Evolutionary conservation across 768 basidiomycete genomes (phyloP).

Genomic region (Dacryopinax spathularia): DNA sequence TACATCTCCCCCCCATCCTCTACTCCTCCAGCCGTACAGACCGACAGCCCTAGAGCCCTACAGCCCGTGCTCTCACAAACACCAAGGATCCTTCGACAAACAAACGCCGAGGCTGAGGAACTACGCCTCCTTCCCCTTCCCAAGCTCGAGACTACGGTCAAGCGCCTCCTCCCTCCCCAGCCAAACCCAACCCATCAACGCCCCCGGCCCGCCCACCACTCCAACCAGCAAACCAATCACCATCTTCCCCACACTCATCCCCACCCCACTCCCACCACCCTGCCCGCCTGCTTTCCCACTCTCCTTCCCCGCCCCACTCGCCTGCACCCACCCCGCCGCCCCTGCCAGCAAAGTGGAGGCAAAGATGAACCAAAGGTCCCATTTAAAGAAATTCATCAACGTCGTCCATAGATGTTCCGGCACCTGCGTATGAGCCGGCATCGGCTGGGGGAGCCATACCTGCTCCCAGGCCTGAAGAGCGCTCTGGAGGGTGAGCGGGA

Average conservation of each 20-base stretch:
- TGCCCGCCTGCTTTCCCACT: neutral
- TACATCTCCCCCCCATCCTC: no score
- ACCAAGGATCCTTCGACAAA: no score
- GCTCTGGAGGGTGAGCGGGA: neutral
- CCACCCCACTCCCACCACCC: neutral
- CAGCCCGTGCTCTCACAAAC: no score
- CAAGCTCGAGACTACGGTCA: no score
- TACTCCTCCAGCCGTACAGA: no score
- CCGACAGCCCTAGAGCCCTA: no score
- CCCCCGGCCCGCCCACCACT: neutral
- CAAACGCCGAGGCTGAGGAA: no score
- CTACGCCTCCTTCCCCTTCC: neutral
- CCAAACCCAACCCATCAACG: neutral
- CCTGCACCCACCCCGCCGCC: neutral
- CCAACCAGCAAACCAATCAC: neutral
- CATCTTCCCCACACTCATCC: neutral
- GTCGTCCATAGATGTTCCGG: neutral
- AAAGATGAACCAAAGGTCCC: neutral
- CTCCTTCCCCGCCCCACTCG: neutral
- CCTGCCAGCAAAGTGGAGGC: neutral
- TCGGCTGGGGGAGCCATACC: neutral
- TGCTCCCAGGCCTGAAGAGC: neutral
- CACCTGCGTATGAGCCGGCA: neutral
- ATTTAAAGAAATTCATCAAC: neutral
- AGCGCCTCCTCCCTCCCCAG: neutral